Evolutionary conservation across 2,329 filamentous ascomycete genomes (phyloP), one percentile per base, ranked within the genome.

Genomic region (Fusarium hostae): DNA sequence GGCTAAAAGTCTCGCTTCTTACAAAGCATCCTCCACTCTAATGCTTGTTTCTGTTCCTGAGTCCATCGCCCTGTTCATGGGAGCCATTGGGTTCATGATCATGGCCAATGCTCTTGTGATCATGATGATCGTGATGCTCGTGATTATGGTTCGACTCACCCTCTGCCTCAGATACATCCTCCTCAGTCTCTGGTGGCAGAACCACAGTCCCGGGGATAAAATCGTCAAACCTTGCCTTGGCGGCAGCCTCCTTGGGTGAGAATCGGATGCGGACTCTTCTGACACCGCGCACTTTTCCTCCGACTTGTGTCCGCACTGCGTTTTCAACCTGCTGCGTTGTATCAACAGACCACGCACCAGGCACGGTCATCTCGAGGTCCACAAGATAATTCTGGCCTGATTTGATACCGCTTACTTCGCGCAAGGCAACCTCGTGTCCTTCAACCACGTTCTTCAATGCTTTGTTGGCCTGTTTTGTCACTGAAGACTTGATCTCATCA

Each of bases 371-470:
- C 80, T 97, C 95, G 11, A 99, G 81, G 75, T 98, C 96, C 75
- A 98, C 91, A 34, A 98, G 86, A 79, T 97, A 98, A 83, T 98
- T 99, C 81, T 98, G 96, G 34, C 96, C 96, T 6, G 94, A 96
- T 83, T 99, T 99, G 82, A 97, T 88, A 59, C 96, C 96, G 72
- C 94, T 92, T 6, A 98, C 88, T 47, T 93, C 92, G 47, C 92
- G 88, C 48, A 98, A 83, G 77, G 93, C 89, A 12, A 94, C 86
- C 59, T 90, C 83, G 51, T 88, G 83, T 52, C 88, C 84, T 55
- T 87, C 83, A 56, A 81, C 80, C 24, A 92, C 77, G 9, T 84
- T 84, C 20, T 82, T 82, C 24, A 96, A 82, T 7, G 87, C 89
- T 74, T 87, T 88, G 35, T 84, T 82, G 1, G 89, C 87, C 34